Conservation (phyloP, 805 yeast genomes). For the Metschnikowia colocasiae region DNA sequence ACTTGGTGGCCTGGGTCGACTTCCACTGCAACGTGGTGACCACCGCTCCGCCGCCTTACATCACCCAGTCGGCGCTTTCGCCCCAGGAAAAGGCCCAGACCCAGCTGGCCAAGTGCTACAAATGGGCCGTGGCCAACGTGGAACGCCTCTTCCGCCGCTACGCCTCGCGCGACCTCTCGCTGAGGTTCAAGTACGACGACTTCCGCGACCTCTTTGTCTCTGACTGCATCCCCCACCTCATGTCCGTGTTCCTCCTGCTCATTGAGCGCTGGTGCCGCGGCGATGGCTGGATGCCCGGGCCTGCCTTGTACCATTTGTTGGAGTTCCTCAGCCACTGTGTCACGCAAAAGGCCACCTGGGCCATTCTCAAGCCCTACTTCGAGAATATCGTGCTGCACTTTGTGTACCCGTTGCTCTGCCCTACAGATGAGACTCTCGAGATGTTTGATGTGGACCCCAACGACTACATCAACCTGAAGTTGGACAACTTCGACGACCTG, state of each 20-base stretch:
- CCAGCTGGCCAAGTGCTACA: slow-evolving; percentile 60
- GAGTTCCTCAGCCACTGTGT: slow-evolving; percentile 57
- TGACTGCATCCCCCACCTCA: slow-evolving; percentile 69
- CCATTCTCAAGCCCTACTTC: slow-evolving; percentile 58
- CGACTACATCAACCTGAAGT: slow-evolving; percentile 73
- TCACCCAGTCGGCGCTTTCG: slow-evolving; percentile 47
- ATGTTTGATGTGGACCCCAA: slow-evolving; percentile 82
- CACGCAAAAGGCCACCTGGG: slow-evolving; percentile 56
- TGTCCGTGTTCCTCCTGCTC: slow-evolving; percentile 59
- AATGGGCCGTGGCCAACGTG: slow-evolving; percentile 85
- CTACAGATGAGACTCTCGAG: slow-evolving; percentile 64
- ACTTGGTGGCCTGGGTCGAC: slow-evolving; percentile 64
- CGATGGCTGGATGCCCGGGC: slow-evolving; percentile 64
- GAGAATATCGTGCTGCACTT: slow-evolving; percentile 65
- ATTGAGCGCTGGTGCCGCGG: slow-evolving; percentile 71
- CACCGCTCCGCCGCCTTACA: slow-evolving; percentile 53
- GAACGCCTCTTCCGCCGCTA: slow-evolving; percentile 69
- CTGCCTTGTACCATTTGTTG: slow-evolving; percentile 58
- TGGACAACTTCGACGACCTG: slow-evolving; percentile 52
- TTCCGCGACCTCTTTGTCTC: slow-evolving; percentile 54
- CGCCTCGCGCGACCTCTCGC: slow-evolving; percentile 46
- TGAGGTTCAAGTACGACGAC: slow-evolving; percentile 48
- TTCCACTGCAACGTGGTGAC: slow-evolving; percentile 68
- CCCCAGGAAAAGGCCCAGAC: slow-evolving; percentile 56
- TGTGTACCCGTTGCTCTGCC: slow-evolving; percentile 71